These are phyloP conservation scores for Psilocybe sp. DNA, from an alignment of 768 basidiomycete genomes.

Conservation along the genomic window DNA sequence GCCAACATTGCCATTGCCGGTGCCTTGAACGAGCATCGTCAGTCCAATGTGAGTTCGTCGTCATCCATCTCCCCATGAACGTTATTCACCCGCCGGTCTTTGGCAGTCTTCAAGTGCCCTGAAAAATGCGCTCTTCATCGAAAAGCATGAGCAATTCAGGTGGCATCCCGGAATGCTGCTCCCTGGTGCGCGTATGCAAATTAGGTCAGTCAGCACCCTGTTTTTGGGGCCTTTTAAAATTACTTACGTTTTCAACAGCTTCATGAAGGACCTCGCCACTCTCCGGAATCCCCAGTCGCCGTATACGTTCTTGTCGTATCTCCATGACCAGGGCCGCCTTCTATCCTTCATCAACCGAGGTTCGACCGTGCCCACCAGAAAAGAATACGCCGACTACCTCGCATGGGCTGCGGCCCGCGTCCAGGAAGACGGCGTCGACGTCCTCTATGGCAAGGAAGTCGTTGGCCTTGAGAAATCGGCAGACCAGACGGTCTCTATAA, in stretches of 20 bases:
- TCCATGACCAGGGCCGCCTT: conserved; percentile 47
- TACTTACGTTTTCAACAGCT: conserved; percentile 25
- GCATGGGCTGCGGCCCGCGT: conserved; percentile 48
- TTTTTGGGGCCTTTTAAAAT: not conserved
- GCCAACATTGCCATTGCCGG: conserved; percentile 51
- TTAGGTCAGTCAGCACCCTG: conserved; percentile 30
- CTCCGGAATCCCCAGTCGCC: conserved; percentile 48
- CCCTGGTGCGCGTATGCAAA: conserved; percentile 51
- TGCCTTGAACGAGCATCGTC: conserved; percentile 44
- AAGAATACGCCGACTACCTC: conserved; percentile 54
- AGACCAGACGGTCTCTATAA: conserved; percentile 35
- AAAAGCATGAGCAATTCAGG: conserved; percentile 42
- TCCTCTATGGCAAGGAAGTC: conserved; percentile 47
- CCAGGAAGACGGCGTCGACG: conserved; percentile 37
- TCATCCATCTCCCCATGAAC: not conserved
- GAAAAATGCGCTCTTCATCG: conserved; percentile 41
- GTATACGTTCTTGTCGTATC: conserved; percentile 51
- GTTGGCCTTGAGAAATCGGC: conserved; percentile 31
- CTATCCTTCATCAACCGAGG: conserved; percentile 52
- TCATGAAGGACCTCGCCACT: conserved; percentile 53
- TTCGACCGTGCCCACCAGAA: conserved; percentile 47
- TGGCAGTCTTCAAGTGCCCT: conserved; percentile 11
- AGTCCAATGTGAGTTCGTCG: conserved; percentile 8
- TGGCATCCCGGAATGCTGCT: conserved; percentile 61
- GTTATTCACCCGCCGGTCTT: not conserved